Percentiles rank a stretch among this genome's conserved stretches.
These are phyloP conservation scores for Gillenia trifoliata DNA, from an alignment of 306 rosid species.

Conservation along the genomic window DNA sequence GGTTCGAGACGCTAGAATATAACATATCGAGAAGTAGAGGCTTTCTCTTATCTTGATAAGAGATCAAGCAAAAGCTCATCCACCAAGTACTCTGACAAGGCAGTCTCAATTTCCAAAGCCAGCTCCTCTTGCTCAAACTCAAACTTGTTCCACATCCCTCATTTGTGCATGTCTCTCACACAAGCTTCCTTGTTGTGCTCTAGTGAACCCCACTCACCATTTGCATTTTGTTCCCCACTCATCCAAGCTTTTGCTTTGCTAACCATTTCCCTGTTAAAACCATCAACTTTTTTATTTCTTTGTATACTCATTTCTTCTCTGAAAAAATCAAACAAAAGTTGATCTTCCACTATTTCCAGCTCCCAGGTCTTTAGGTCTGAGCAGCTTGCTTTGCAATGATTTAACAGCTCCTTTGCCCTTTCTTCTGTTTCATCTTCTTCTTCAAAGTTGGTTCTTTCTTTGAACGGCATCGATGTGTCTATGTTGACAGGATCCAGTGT, in stretches of 20 bases:
- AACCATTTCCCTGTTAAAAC: slow-evolving; percentile 28
- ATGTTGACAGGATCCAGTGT: slow-evolving; percentile 27
- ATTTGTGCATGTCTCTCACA: slow-evolving; percentile 51
- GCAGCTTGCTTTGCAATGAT: slow-evolving; percentile 28
- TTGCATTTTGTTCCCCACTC: slow-evolving; percentile 16
- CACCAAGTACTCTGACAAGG: slow-evolving; percentile 36
- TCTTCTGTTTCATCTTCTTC: slow-evolving; percentile 30
- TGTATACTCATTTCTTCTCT: slow-evolving; percentile 29
- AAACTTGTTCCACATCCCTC: slow-evolving; percentile 40
- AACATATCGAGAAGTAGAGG: not conserved
- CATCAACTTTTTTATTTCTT: slow-evolving; percentile 21
- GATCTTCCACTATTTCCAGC: slow-evolving; percentile 18
- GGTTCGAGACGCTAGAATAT: not conserved
- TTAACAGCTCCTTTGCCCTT: slow-evolving; percentile 39
- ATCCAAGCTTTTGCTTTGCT: slow-evolving; percentile 49
- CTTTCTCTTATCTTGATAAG: not conserved
- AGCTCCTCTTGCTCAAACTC: slow-evolving; percentile 49
- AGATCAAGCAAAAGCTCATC: slow-evolving; percentile 40
- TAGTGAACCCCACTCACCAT: slow-evolving; percentile 19
- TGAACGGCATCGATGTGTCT: slow-evolving; percentile 20
- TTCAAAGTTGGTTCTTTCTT: slow-evolving; percentile 16
- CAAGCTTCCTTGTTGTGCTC: slow-evolving; percentile 36
- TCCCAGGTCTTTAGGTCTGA: slow-evolving; percentile 9
- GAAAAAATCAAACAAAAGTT: slow-evolving; percentile 50
- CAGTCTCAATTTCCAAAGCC: slow-evolving; percentile 44